phyloP scores from a whole-genome alignment of 164 flowering plant genomes.

The Aristolochia californica region DNA sequence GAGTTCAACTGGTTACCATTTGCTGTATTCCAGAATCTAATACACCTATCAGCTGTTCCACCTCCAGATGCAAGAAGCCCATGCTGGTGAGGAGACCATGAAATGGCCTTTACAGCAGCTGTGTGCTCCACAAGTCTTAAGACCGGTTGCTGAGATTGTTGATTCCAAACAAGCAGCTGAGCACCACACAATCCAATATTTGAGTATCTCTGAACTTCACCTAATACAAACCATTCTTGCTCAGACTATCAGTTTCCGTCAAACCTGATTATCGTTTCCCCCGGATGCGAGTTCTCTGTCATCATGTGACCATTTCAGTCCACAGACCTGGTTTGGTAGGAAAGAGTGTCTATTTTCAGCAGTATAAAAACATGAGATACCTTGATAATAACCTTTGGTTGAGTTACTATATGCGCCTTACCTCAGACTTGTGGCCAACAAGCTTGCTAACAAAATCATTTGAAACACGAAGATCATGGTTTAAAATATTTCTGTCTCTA shows the following conservation, averaged over 20 bases:
- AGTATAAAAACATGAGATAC: background rate
- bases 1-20: constrained; percentile 70
- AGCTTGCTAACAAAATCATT: constrained; percentile 71
- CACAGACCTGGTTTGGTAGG: constrained; percentile 59
- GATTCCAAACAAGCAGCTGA: constrained; percentile 96
- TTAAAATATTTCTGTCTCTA: constrained; percentile 87
- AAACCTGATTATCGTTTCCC: constrained; percentile 98
- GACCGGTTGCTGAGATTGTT: constrained; percentile 75
- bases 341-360: background rate
- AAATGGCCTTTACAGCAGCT: constrained; percentile 95
- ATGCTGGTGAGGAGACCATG: constrained; percentile 98
- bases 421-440: constrained; percentile 97
- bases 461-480: constrained; percentile 85
- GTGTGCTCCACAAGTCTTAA: constrained; percentile 79
- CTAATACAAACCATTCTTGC: background rate
- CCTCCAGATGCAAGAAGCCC: constrained; percentile 99
- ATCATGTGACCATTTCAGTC: constrained; percentile 97
- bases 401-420: constrained; percentile 8
- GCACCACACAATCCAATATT: background rate
- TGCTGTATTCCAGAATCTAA: constrained; percentile 95
- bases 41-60: constrained; percentile 96
- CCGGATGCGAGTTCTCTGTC: constrained; percentile 99
- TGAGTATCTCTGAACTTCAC: background rate
- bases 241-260: background rate
- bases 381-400: too few species aligned